These are phyloP conservation scores for Nigrospora osmanthi DNA, from an alignment of 2,329 filamentous ascomycete genomes.

Conservation along the genomic window DNA sequence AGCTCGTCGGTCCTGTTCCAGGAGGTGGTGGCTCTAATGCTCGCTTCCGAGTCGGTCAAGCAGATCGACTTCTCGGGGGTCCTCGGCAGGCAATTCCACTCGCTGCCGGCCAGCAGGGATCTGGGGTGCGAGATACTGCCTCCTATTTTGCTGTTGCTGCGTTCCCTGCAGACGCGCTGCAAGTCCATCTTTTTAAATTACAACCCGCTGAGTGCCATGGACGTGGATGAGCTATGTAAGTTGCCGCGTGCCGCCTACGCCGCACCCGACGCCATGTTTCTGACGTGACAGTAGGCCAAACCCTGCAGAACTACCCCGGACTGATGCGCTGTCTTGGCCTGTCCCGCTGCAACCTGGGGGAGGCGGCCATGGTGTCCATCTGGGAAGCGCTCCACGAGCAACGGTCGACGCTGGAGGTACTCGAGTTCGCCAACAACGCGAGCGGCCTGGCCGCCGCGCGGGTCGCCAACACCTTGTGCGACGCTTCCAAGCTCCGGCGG, in stretches of 20 bases:
- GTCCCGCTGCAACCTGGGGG: slow-evolving; percentile 42
- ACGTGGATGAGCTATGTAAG: slow-evolving; percentile 42
- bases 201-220: slow-evolving; percentile 35
- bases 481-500: slow-evolving; percentile 34
- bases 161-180: slow-evolving; percentile 37
- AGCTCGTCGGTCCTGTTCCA: slow-evolving; percentile 45
- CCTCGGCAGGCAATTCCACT: slow-evolving; percentile 12
- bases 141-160: slow-evolving; percentile 41
- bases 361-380: slow-evolving; percentile 37
- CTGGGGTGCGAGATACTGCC: slow-evolving; percentile 31
- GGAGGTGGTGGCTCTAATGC: slow-evolving; percentile 47
- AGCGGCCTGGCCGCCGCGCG: slow-evolving; percentile 41
- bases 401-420: slow-evolving; percentile 32
- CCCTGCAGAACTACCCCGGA: slow-evolving; percentile 20
- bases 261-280: too few species aligned
- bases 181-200: slow-evolving; percentile 43
- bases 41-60: slow-evolving; percentile 46
- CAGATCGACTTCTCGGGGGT: slow-evolving; percentile 45
- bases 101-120: background rate
- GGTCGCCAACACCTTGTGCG: slow-evolving; percentile 33
- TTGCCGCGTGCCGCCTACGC: background rate
- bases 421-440: slow-evolving; percentile 46
- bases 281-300: slow-evolving; percentile 13
- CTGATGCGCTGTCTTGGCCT: slow-evolving; percentile 41
- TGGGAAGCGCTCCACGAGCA: slow-evolving; percentile 40